These are phyloP conservation scores for Martiniozyma abietophila DNA, from an alignment of 805 yeast species.

Conservation along the genomic window DNA sequence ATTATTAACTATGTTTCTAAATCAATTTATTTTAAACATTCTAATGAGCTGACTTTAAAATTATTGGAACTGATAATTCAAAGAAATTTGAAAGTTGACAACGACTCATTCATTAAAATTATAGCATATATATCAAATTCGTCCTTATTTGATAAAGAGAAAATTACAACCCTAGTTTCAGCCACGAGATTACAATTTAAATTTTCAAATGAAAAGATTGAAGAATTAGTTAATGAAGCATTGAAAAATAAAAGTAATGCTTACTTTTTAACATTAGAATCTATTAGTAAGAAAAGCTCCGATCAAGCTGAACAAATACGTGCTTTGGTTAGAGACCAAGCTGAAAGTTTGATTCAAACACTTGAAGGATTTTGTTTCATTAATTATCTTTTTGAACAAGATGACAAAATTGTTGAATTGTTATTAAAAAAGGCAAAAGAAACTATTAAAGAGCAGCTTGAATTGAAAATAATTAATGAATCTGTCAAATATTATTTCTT, in stretches of 20 bases:
- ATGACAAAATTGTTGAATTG: not conserved
- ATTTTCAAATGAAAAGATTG: constrained; percentile 4
- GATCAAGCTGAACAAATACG: not conserved
- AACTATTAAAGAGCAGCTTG: constrained; percentile 8
- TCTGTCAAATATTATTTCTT: no score
- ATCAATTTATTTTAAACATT: not conserved
- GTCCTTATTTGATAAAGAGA: no score
- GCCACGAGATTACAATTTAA: no score
- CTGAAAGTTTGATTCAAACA: not conserved
- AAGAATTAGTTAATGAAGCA: not conserved
- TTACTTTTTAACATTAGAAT: constrained; percentile 5
- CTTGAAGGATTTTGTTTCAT: constrained; percentile 6
- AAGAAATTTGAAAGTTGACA: not conserved
- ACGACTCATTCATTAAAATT: not conserved
- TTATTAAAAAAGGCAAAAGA: constrained; percentile 6
- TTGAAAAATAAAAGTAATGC: not conserved
- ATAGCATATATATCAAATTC: not conserved
- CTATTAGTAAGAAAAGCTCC: not conserved
- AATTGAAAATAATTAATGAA: no score
- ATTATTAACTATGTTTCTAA: constrained; percentile 4
- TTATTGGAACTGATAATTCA: not conserved
- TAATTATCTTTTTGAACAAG: constrained; percentile 6
- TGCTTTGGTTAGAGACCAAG: not conserved
- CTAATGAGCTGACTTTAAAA: not conserved
- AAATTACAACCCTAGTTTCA: no score